Base-by-base conservation (phyloP, 208 protist species). In the Naegleria lovaniensis region DNA sequence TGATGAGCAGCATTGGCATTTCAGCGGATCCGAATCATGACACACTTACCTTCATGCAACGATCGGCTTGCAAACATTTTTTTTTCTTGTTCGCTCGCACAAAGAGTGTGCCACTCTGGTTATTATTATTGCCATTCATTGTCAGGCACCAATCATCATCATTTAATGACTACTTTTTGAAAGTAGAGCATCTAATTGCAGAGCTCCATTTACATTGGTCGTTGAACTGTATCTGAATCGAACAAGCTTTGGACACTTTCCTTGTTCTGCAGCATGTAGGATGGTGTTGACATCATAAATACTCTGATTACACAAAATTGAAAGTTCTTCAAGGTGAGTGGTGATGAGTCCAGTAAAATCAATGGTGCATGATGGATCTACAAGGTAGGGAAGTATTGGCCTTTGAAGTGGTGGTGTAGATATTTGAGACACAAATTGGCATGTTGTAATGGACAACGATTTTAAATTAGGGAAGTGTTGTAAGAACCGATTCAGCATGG, bases 61-160 rank as follows among this genome's bases (percentile, higher is more conserved):
- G 67, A 79, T n/a, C 29, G 16, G 9, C 67, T 79, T 79, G 29
- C 67, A 79, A 79, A 79, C 67, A 79, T 79, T 79, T 79, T 79
- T 79, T 79, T 67, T 67, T n/a, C n/a, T n/a, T n/a, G n/a, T n/a
- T n/a, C n/a, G n/a, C n/a, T n/a, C n/a, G n/a, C n/a, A n/a, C n/a
- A n/a, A n/a, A n/a, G n/a, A n/a, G n/a, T n/a, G n/a, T n/a, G n/a
- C n/a, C n/a, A n/a, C n/a, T n/a, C n/a, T n/a, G n/a, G n/a, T n/a
- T n/a, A n/a, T n/a, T n/a, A n/a, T n/a, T n/a, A n/a, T n/a, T n/a
- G n/a, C n/a, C n/a, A n/a, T n/a, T n/a, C n/a, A n/a, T n/a, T n/a
- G n/a, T n/a, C n/a, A n/a, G n/a, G n/a, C n/a, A n/a, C n/a, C n/a
- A n/a, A n/a, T n/a, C n/a, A n/a, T n/a, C n/a, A n/a, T n/a, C n/a